Evolutionary conservation across 1,284 basidiomycete species (phyloP).

Genomic region (Filobasidium uniguttulatum): DNA sequence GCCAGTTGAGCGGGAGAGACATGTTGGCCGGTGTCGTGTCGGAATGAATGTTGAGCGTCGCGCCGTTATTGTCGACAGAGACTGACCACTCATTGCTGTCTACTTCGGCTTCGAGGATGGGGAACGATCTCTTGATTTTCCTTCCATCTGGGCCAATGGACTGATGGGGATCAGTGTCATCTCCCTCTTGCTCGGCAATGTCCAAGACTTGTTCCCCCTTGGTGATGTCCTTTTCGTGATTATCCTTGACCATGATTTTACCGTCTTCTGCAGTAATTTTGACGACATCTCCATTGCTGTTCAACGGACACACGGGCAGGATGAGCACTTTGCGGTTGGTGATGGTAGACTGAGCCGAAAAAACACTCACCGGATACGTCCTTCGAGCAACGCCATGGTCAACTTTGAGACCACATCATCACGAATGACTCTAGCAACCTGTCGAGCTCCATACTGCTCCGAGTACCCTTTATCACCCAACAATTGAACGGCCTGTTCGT

Average conservation of each 20-base stretch:
- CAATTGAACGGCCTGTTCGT: constrained; percentile 52
- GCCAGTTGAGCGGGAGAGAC: constrained; percentile 22
- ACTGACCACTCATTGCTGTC: neutral
- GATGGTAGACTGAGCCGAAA: neutral
- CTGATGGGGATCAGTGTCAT: neutral
- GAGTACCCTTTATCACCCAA: constrained; percentile 70
- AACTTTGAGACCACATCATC: constrained; percentile 64
- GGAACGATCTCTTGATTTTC: neutral
- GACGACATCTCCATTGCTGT: constrained; percentile 49
- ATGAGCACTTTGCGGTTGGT: neutral
- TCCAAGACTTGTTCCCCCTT: constrained; percentile 10
- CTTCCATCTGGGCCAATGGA: too few relatives aligned
- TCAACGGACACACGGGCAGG: too few relatives aligned
- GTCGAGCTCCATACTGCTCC: constrained; percentile 69
- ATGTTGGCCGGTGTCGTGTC: neutral
- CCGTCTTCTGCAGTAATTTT: constrained; percentile 43
- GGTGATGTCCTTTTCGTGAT: constrained; percentile 5
- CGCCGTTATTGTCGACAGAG: neutral
- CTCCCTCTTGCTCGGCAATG: constrained; percentile 5
- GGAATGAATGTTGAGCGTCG: neutral
- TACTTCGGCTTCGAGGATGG: neutral
- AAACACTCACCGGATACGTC: constrained; percentile 51
- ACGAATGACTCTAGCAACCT: constrained; percentile 64
- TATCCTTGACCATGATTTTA: constrained; percentile 22
- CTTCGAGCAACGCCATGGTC: constrained; percentile 57